A percentile compares a stretch with the other conserved stretches of the same genome.
Evolutionary conservation across 2,329 filamentous ascomycete genomes (phyloP).

Genomic region (Phyllosticta capitalensis): DNA sequence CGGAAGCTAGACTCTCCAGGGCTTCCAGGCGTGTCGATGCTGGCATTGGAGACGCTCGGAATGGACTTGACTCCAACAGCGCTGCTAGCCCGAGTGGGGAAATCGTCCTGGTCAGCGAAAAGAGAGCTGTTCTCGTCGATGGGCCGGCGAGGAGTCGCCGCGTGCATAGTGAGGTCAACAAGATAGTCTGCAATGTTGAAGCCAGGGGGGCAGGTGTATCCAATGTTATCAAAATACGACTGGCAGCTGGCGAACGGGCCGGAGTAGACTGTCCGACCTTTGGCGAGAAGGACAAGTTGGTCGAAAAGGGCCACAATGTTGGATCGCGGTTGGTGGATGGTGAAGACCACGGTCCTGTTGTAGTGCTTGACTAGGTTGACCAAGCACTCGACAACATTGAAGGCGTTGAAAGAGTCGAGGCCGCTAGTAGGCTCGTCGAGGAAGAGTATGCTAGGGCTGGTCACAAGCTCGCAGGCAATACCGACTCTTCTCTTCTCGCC

Average conservation of each 20-base stretch:
- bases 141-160: constrained; percentile 49
- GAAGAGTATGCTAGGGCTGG: constrained; percentile 93
- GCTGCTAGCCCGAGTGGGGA: constrained; percentile 72
- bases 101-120: constrained; percentile 51
- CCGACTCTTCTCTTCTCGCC: constrained; percentile 94
- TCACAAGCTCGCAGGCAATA: constrained; percentile 95
- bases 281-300: constrained; percentile 79
- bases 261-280: constrained; percentile 85
- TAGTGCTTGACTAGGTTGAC: constrained; percentile 93
- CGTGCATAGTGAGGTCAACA: constrained; percentile 96
- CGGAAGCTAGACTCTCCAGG: constrained; percentile 48
- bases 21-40: constrained; percentile 50
- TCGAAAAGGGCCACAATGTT: constrained; percentile 98
- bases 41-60: constrained; percentile 69
- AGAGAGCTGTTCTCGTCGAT: constrained; percentile 48
- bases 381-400: constrained; percentile 93
- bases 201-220: constrained; percentile 86
- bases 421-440: constrained; percentile 95
- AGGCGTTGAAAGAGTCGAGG: constrained; percentile 92
- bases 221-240: constrained; percentile 81
- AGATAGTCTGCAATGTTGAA: constrained; percentile 99
- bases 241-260: constrained; percentile 85
- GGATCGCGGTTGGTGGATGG: constrained; percentile 93
- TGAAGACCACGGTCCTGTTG: constrained; percentile 94
- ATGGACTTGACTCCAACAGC: constrained; percentile 84